Evolutionary conservation across 371 early-diverging fungal genomes (phyloP).

Genomic region (Mucor piriformis): DNA sequence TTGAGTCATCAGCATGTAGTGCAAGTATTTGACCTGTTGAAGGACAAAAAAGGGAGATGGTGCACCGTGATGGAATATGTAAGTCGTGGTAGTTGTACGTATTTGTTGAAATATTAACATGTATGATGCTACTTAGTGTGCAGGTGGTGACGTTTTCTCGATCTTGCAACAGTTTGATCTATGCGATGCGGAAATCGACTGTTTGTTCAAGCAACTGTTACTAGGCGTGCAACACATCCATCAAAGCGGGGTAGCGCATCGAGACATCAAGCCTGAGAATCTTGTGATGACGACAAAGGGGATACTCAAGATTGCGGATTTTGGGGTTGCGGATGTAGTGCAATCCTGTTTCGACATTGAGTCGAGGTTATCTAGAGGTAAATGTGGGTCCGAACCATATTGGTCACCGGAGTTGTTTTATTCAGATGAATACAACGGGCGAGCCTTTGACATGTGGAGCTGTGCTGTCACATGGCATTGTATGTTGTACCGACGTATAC

Average conservation of each 20-base stretch:
- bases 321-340: slow-evolving; percentile 94
- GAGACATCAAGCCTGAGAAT: slow-evolving; percentile 92
- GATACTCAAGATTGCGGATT: slow-evolving; percentile 94
- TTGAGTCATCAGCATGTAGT: slow-evolving; percentile 71
- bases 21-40: slow-evolving; percentile 67
- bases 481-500: slow-evolving; percentile 75
- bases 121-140: slow-evolving; percentile 32
- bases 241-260: slow-evolving; percentile 84
- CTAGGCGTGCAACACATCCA: slow-evolving; percentile 96
- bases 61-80: slow-evolving; percentile 69
- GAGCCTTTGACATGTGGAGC: slow-evolving; percentile 82
- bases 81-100: slow-evolving; percentile 2
- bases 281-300: slow-evolving; percentile 79
- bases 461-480: slow-evolving; percentile 83
- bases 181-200: slow-evolving; percentile 50
- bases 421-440: slow-evolving; percentile 68
- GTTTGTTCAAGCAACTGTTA: slow-evolving; percentile 84
- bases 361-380: slow-evolving; percentile 66
- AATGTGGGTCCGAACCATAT: slow-evolving; percentile 87
- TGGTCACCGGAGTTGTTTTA: slow-evolving; percentile 78
- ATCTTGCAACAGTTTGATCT: slow-evolving; percentile 47
- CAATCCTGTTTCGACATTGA: slow-evolving; percentile 76
- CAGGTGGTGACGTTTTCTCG: slow-evolving; percentile 63
- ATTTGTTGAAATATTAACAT: not conserved
- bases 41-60: slow-evolving; percentile 53